These are phyloP conservation scores for Mucor indicus DNA, from an alignment of 371 early-diverging fungal genomes.

Conservation along the genomic window DNA sequence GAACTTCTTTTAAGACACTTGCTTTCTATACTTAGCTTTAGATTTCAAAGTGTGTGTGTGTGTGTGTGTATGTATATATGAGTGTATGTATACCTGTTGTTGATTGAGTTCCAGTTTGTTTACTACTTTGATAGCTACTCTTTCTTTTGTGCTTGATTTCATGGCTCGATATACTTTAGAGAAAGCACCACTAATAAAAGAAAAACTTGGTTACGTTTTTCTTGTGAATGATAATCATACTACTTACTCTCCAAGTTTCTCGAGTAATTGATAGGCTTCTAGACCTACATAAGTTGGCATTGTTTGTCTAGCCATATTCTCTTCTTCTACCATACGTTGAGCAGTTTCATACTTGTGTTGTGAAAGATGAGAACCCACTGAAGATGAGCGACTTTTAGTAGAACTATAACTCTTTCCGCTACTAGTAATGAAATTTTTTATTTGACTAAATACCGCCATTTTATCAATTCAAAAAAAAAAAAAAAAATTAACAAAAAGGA, in stretches of 20 bases:
- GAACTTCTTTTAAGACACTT: slow-evolving; percentile 83
- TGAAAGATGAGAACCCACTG: too few species aligned
- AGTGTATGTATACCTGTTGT: slow-evolving; percentile 46
- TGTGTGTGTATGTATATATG: slow-evolving; percentile 6
- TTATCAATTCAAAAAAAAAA: not conserved
- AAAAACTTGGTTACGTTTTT: too few species aligned
- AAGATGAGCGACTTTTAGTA: slow-evolving; percentile 5
- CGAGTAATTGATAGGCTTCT: slow-evolving; percentile 46
- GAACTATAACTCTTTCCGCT: slow-evolving; percentile 16
- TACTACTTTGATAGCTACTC: slow-evolving; percentile 86
- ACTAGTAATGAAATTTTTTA: slow-evolving; percentile 43
- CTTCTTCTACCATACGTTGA: slow-evolving; percentile 32
- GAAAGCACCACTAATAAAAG: slow-evolving; percentile 72
- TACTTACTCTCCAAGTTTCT: slow-evolving; percentile 73
- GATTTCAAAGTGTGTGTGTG: not conserved
- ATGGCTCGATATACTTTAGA: slow-evolving; percentile 78
- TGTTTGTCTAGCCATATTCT: slow-evolving; percentile 20
- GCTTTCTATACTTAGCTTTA: slow-evolving; percentile 50
- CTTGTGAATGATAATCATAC: too few species aligned
- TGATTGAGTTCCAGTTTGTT: slow-evolving; percentile 57
- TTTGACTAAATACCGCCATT: slow-evolving; percentile 43
- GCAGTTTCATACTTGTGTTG: slow-evolving; percentile 26
- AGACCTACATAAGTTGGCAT: slow-evolving; percentile 58
- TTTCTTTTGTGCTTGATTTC: slow-evolving; percentile 49
- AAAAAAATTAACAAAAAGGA: not conserved